Base-by-base conservation (phyloP, 1,284 basidiomycete species). In the Ustilago vetiveriae region DNA sequence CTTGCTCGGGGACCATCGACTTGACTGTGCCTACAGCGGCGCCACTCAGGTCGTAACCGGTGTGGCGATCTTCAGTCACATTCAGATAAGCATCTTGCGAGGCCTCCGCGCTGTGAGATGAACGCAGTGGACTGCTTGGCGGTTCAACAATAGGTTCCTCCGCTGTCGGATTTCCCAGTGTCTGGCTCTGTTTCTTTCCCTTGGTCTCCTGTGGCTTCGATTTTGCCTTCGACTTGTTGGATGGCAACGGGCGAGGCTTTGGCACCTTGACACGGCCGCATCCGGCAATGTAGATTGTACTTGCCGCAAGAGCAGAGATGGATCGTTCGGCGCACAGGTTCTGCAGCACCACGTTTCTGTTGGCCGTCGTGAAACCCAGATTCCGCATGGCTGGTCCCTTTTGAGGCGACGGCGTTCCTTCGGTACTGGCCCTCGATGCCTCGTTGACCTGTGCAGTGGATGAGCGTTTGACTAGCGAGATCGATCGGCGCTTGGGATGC, bases 281-380 rank as follows among this genome's bases (percentile, higher is more conserved):
- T 1, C 59, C 54, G 6, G 60, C 67, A 21, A 70, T 52, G 30
- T 46, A 51, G 33, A 70, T 53, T 2, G 53, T 59, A 39, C 52
- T 54, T 11, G 67, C 67, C 4, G 53, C 67, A 2, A 70, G 56
- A 2, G 60, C 67, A 3, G 45, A 41, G 23, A 65, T 43, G 10
- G 60, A 60, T 3, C 60, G 39, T 24, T 60, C 56, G 3, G 56
- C 52, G 24, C 57, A 70, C 17, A 70, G 40, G 17, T 48, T 60
- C 46, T 70, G 67, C 40, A 70, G 40, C 11, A 50, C 57, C n/a
- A 51, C 57, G 23, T 70, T 70, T 5, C 60, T 47, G 23, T 64
- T 65, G 16, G 60, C 67, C 1, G 56, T 60, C 11, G 67, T 70
- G 16, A 65, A 70, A 29, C 67, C 67, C 9, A 70, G 37, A n/a